Base-by-base conservation (phyloP, 768 basidiomycete species). In the Phanerochaete sordida region DNA sequence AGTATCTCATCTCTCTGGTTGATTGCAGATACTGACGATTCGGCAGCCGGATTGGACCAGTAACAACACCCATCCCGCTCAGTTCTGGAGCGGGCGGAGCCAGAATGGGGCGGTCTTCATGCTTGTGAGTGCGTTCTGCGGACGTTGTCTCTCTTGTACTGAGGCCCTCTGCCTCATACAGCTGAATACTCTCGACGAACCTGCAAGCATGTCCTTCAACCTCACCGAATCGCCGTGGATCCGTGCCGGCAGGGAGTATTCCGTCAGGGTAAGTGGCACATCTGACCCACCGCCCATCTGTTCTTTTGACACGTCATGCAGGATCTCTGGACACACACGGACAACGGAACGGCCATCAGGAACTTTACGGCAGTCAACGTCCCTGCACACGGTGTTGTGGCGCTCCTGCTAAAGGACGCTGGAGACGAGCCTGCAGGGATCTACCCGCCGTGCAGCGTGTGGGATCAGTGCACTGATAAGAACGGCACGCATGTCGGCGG, bases 261-360 rank as follows among this genome's bases (percentile, higher is more conserved):
- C 78, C n/a, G 82, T 88, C 58, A 76, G 86, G 60, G 86, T 87
- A 65, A 55, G 84, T 69, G 33, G 64, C 47, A 62, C 24, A 5
- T 45, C 46, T 37, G 15, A 2, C 48, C 44, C 1, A 57, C 56
- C 26, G 55, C 16, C 33, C 12, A 37, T 53, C 33, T 7, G 45
- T 51, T n/a, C 19, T 53, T 47, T 24, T 37, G 24, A 23, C 28
- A 37, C 23, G 9, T 0, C 27, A 23, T 44, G 23, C 58, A 90
- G 85, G 88, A 90, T 65, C 75, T 90, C 1, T 90, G 88, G 88
- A 69, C 82, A 3, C 88, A 90, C 68, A 88, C 85, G 23, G 75
- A 86, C 64, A 89, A 87, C 64, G 86, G 86, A 2, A 89, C 84
- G 0, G 83, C 82, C 0, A 75, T 84, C 24, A 79, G 87, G 19